Conservation (phyloP, 495 filamentous ascomycete species). For the Geoglossum glabrum region DNA sequence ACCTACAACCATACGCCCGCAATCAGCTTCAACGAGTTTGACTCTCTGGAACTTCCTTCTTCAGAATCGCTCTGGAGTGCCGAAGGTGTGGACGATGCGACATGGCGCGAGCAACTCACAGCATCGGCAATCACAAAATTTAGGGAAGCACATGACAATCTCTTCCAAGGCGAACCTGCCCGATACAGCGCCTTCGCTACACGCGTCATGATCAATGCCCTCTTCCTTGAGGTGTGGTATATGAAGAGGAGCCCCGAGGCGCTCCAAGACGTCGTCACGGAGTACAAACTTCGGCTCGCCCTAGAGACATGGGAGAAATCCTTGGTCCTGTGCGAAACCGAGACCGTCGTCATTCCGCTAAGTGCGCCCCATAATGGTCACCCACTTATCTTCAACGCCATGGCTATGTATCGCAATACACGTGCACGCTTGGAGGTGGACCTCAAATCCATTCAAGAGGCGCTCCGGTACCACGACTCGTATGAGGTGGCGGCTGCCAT, state of each 20-base stretch:
- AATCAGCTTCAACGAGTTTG: conserved; percentile 96
- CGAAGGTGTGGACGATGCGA: conserved; percentile 54
- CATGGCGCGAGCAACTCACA: conserved; percentile 61
- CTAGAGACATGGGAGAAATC: conserved; percentile 97
- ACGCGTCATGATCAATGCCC: conserved; percentile 94
- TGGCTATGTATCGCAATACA: conserved; percentile 92
- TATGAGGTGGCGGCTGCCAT: conserved; percentile 94
- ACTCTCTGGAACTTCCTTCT: conserved; percentile 76
- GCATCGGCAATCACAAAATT: conserved; percentile 60
- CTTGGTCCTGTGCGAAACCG: conserved; percentile 80
- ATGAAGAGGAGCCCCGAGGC: conserved; percentile 94
- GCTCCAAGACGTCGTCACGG: conserved; percentile 86
- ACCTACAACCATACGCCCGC: conserved; percentile 96
- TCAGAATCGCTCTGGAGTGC: conserved; percentile 91
- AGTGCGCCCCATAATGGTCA: conserved; percentile 96
- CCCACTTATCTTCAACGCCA: conserved; percentile 93
- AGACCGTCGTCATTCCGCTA: conserved; percentile 65
- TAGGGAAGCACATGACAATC: conserved; percentile 77
- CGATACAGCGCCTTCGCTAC: conserved; percentile 96
- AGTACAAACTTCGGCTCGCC: conserved; percentile 92
- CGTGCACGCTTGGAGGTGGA: conserved; percentile 86
- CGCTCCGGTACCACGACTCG: conserved; percentile 86
- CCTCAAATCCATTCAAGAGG: conserved; percentile 86
- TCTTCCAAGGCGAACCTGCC: conserved; percentile 80
- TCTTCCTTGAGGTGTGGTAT: conserved; percentile 97